Evolutionary conservation across 2,329 filamentous ascomycete species (phyloP), one percentile per base, ranked within the genome.

Genomic region (Westerdykella sp.): DNA sequence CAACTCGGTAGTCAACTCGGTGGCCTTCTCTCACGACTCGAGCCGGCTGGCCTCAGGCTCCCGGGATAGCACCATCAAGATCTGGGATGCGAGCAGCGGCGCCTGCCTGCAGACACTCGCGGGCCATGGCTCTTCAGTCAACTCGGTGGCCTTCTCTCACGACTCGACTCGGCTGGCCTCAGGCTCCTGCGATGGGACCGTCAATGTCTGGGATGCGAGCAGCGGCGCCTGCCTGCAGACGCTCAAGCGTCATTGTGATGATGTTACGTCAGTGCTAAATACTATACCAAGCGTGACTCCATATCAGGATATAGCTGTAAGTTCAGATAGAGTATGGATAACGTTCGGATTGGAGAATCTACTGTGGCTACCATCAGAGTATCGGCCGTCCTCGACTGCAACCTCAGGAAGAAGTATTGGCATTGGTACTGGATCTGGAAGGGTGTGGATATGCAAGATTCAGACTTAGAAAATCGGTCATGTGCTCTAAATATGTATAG

Each of bases 361-460:
- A 22, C 42, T 57, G 12, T 55, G 50, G 47, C 25, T 57, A 40
- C 54, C 54, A 12, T 48, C 43, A 42, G 52, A 58, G 45, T 56
- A 56, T 51, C 48, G 54, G 13, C 45, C 50, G 14, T 47, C 39
- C 21, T 45, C 41, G 25, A 55, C 45, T 36, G 28, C 42, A 39
- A 43, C 55, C 35, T 42, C 40, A 18, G 44, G 50, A 34, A 47
- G 42, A 10, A 49, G 6, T 5, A 34, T 56, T 39, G 44, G 44
- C 22, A 45, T 51, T 16, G 50, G 48, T 39, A 14, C 35, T 46
- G 37, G 37, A 31, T 46, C 43, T 37, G 49, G 51, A 44, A 49
- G 44, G 41, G 47, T 55, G 34, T 53, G 46, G 49, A 47, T 45
- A 30, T 54, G 42, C 36, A 43, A 18, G 9, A 28, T 21, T 21